Evolutionary conservation across 257 asterid genomes (phyloP), one percentile per base, ranked within the genome.

Genomic region (Leonotis leonurus): DNA sequence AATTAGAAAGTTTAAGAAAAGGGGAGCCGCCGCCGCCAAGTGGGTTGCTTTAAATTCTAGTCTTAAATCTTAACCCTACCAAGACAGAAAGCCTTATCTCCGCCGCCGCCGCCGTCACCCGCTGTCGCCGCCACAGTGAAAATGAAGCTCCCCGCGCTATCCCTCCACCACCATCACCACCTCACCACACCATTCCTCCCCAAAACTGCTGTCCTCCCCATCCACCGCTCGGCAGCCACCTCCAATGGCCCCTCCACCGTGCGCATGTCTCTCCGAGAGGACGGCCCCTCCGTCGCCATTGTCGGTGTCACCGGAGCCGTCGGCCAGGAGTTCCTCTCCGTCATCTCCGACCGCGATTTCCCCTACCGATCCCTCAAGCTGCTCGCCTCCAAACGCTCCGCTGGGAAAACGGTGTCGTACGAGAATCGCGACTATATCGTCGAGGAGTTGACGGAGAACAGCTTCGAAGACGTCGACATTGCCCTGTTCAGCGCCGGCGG

Each of bases 251-350:
- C 73, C 54, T 71, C 64, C 75, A 45, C 78, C 8, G 78, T 86
- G 37, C 90, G 84, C 24, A 86, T 89, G 97, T 81, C 98, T n/a
- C 95, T 89, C 65, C 70, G 70, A 0, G 86, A 86, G 40, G 84
- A 78, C 67, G 95, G 85, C 49, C 97, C 98, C 41, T 89, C 98
- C 39, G 53, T 92, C 13, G 95, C 98, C 58, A 64, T 92, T n/a
- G 95, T 89, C 56, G 97, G 98, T 13, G 95, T 84, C 35, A 89
- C 97, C 41, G 98, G 97, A 16, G 98, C 97, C 26, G 98, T 91
- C 13, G 98, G 96, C 8, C 89, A 88, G 64, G 98, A 91, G 69
- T 91, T 88, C 63, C 95, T 91, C 63, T 88, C 98, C 53, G 96
- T 91, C 12, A 62, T 91, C 6, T 78, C 96, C 40, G 92, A 86